Base-by-base conservation (phyloP, 148 eudicot genomes). In the Amaranthus palmeri region DNA sequence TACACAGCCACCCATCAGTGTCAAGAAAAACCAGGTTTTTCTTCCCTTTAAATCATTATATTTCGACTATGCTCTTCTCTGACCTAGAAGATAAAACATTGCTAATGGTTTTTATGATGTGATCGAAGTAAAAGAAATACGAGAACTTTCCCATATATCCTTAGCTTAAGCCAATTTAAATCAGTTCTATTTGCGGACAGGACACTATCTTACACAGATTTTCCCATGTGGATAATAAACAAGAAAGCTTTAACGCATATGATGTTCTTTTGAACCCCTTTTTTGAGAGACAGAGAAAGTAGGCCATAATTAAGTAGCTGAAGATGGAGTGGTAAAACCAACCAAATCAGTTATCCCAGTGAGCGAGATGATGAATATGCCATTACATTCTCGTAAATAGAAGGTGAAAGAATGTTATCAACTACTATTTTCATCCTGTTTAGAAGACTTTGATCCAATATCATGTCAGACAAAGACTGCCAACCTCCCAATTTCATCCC, bases 11-110 rank as follows among this genome's bases (percentile, higher is more conserved):
- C 78, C 54, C 40, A 54, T 36, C 70, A 61, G 77, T 56, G 75
- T 52, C 8, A 86, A 85, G 72, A 84, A 73, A 75, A 83, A 72
- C 81, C 83, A 72, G 85, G 96, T 89, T 40, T 25, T 54, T 64
- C 63, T 56, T 4, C 13, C 2, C n/a, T 25, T 25, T 25, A 25
- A 65, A 47, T 9, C 15, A 8, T 68, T 51, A 43, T 7, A 11
- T 67, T 12, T 72, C 65, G 10, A 36, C 80, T 15, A 4, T 60
- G 7, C 50, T 65, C 54, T 58, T 46, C 36, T 11, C 55, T 25
- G 36, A 25, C 36, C 36, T 25, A 25, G 11, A 56, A 10, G n/a
- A 61, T 43, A 12, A n/a, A 54, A n/a, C 49, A 13, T 25, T 6
- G 58, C 58, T 68, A 52, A 53, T 68, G 47, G 17, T 52, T 52